Base-by-base conservation (phyloP, 2,329 filamentous ascomycete species). In the Cyclaneusma minus region DNA sequence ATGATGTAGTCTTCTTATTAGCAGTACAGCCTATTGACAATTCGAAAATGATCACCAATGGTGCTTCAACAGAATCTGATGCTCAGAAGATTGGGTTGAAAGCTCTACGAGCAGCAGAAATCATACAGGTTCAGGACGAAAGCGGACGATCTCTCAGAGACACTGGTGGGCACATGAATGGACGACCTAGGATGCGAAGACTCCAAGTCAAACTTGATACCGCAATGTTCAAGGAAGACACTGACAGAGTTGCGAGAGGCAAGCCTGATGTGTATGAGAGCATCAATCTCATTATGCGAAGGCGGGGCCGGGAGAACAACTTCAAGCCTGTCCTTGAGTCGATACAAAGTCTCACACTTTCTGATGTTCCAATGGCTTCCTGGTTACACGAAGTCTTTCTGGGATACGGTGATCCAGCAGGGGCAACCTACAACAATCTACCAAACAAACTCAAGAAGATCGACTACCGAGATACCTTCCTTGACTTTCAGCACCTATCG, bases 341-440 rank as follows among this genome's bases (percentile, higher is more conserved):
- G 1, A 91, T 98, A 45, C 81, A 78, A 44, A 80, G 71, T 36
- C 64, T 98, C 16, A 78, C 83, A 2, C 60, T 92, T 17, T 84
- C 84, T 1, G 81, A 92, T 40, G 74, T 87, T 12, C 79, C 81
- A 5, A 62, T 95, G 28, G 84, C 89, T 9, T 68, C 75, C 3
- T 98, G 89, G 89, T 62, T 98, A 22, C 83, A 93, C 43, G 89
- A 95, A 39, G 87, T 95, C 7, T 98, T 95, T 50, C 59, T 98
- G n/a, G 89, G 89, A 3, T 95, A 92, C 48, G 89, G 89, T 24
- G 85, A 98, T 50, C 87, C 89, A 31, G 68, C 82, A 16, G 76
- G 80, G 31, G 89, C 89, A 17, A 79, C 72, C 13, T 93, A 92
- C 54, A 83, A 80, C 35, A 75, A 83, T 26, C 56, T 98, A 10